These are phyloP conservation scores for Auriscalpium microsporum DNA, from an alignment of 768 basidiomycete species.

Conservation along the genomic window DNA sequence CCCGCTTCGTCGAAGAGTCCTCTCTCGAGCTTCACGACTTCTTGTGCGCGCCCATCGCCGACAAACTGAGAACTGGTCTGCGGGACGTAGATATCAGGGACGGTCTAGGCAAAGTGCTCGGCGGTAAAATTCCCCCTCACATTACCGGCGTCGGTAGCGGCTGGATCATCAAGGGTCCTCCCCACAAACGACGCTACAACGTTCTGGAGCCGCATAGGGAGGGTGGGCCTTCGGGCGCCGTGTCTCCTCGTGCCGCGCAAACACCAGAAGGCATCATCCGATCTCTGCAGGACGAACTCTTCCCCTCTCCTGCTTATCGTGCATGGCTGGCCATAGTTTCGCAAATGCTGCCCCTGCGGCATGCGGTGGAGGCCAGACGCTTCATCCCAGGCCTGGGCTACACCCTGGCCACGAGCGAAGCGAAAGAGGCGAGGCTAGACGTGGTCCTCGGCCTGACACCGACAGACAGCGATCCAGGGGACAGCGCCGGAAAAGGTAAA, in stretches of 20 bases:
- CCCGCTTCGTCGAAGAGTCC: constrained; percentile 79
- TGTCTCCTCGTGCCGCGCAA: constrained; percentile 44
- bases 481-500: constrained; percentile 24
- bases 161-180: constrained; percentile 79
- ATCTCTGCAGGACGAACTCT: constrained; percentile 66
- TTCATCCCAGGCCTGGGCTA: constrained; percentile 94
- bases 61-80: constrained; percentile 56
- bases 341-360: constrained; percentile 59
- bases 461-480: constrained; percentile 19
- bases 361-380: constrained; percentile 72
- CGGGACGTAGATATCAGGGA: constrained; percentile 57
- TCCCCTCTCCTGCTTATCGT: constrained; percentile 75
- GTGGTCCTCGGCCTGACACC: constrained; percentile 84
- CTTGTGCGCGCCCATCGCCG: constrained; percentile 61
- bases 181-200: constrained; percentile 93
- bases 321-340: constrained; percentile 80
- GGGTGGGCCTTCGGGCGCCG: constrained; percentile 34
- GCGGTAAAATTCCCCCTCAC: constrained; percentile 55
- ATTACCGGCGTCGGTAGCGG: constrained; percentile 44
- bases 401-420: constrained; percentile 84
- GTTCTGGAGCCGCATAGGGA: constrained; percentile 33
- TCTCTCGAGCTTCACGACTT: constrained; percentile 86
- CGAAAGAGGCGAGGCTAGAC: constrained; percentile 75
- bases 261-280: constrained; percentile 53
- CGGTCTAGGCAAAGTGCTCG: constrained; percentile 44